Evolutionary conservation across 352 stramenopile genomes (phyloP).

Genomic region (Phytophthora nicotianae): DNA sequence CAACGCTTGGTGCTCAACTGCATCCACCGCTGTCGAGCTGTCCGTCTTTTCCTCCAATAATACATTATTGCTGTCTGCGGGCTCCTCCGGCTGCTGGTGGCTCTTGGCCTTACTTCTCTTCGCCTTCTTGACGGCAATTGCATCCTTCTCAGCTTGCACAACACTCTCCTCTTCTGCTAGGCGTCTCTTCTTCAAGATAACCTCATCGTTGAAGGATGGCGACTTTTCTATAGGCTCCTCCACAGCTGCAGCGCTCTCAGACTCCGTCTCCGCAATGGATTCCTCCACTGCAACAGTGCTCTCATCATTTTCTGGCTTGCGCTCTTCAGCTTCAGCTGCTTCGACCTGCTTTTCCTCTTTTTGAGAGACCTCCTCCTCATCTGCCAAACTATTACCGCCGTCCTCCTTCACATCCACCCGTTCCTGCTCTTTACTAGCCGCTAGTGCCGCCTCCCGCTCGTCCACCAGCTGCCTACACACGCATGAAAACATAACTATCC

Average conservation of each 20-base stretch:
- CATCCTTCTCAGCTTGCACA: slow-evolving; percentile 8
- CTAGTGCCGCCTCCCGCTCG: slow-evolving; percentile 48
- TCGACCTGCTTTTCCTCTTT: slow-evolving; percentile 6
- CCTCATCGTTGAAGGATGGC: slow-evolving; percentile 5
- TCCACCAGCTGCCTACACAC: slow-evolving; percentile 63
- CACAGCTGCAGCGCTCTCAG: slow-evolving; percentile 2
- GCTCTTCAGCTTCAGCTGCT: slow-evolving; percentile 6
- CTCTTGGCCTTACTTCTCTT: slow-evolving; percentile 23
- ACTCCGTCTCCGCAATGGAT: slow-evolving; percentile 15
- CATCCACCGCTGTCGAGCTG: background rate
- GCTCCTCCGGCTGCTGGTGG: slow-evolving; percentile 3
- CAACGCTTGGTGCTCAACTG: slow-evolving; percentile 2
- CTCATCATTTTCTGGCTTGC: background rate
- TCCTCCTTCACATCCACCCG: slow-evolving; percentile 6
- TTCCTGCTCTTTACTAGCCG: slow-evolving; percentile 21
- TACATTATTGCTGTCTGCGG: background rate
- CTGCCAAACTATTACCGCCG: slow-evolving; percentile 34
- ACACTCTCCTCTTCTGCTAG: slow-evolving; percentile 9
- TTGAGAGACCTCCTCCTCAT: slow-evolving; percentile 6
- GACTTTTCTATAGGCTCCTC: slow-evolving; percentile 19
- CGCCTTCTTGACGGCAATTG: slow-evolving; percentile 15
- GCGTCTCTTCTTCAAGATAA: slow-evolving; percentile 35
- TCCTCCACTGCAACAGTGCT: background rate
- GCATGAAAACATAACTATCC: background rate
- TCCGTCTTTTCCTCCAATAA: background rate